Evolutionary conservation across 495 filamentous ascomycete species (phyloP).

Genomic region (Annulohypoxylon nitens): DNA sequence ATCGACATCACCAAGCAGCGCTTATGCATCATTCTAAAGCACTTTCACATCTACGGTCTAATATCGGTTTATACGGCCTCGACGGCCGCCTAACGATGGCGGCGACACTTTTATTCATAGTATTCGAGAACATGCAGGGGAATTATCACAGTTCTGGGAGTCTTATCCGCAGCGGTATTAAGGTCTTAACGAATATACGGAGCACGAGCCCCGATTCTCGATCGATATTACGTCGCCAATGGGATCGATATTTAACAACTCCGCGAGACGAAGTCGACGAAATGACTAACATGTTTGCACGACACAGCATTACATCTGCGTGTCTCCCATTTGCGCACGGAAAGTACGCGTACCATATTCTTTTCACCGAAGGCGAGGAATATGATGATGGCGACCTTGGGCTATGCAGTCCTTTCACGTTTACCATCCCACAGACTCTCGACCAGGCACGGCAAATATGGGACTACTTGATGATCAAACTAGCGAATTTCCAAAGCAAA

Average conservation of each 20-base stretch:
- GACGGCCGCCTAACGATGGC: constrained; percentile 42
- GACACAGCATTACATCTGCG: constrained; percentile 41
- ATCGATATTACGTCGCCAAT: constrained; percentile 40
- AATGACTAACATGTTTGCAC: constrained; percentile 45
- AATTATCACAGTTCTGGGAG: constrained; percentile 47
- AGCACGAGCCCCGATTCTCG: constrained; percentile 20
- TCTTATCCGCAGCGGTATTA: constrained; percentile 46
- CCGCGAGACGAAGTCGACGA: constrained; percentile 46
- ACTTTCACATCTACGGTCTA: constrained; percentile 44
- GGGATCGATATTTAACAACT: constrained; percentile 32
- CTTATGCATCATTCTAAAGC: constrained; percentile 48
- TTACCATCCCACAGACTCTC: constrained; percentile 35
- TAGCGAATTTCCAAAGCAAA: constrained; percentile 45
- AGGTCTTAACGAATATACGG: constrained; percentile 43
- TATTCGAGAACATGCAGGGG: constrained; percentile 51
- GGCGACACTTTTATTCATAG: constrained; percentile 48
- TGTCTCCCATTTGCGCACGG: constrained; percentile 45
- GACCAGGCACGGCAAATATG: constrained; percentile 40
- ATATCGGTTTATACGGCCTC: constrained; percentile 37
- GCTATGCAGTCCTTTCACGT: constrained; percentile 27
- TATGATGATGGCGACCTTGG: constrained; percentile 27
- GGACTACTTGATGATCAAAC: constrained; percentile 33
- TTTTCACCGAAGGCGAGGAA: constrained; percentile 42
- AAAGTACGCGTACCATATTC: constrained; percentile 47
- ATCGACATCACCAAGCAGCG: constrained; percentile 44